Percentiles rank a stretch among this genome's conserved stretches.
These are phyloP conservation scores for Phytophthora idaei DNA, from an alignment of 352 stramenopile genomes.

Conservation along the genomic window DNA sequence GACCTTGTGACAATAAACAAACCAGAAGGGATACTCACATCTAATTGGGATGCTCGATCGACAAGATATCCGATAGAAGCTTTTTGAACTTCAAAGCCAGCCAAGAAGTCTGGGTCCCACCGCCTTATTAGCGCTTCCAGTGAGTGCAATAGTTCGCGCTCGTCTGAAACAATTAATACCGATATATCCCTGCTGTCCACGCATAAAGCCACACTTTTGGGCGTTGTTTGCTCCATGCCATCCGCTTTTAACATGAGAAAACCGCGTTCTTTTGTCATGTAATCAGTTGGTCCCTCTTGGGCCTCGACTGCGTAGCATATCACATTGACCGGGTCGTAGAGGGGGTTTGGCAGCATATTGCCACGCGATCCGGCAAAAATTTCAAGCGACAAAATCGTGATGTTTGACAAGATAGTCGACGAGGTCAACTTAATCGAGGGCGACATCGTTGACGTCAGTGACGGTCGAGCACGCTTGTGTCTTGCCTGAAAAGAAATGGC, in stretches of 20 bases:
- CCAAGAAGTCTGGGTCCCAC: slow-evolving; percentile 91
- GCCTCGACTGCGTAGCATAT: slow-evolving; percentile 78
- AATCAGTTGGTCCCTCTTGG: slow-evolving; percentile 63
- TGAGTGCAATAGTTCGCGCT: slow-evolving; percentile 62
- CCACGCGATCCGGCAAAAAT: slow-evolving; percentile 63
- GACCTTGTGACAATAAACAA: slow-evolving; percentile 1
- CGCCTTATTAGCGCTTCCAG: slow-evolving; percentile 61
- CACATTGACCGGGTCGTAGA: slow-evolving; percentile 60
- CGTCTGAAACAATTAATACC: slow-evolving; percentile 42
- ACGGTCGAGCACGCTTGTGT: slow-evolving; percentile 29
- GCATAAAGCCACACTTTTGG: slow-evolving; percentile 34
- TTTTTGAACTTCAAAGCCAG: slow-evolving; percentile 89
- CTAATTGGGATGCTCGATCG: slow-evolving; percentile 60
- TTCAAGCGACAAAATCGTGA: slow-evolving; percentile 85
- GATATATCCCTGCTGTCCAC: slow-evolving; percentile 42
- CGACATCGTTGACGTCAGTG: slow-evolving; percentile 21
- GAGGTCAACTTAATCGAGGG: slow-evolving; percentile 29
- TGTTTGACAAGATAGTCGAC: slow-evolving; percentile 54
- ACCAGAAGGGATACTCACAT: slow-evolving; percentile 41
- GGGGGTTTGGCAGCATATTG: slow-evolving; percentile 72
- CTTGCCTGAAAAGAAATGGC: slow-evolving; percentile 13
- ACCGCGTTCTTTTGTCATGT: slow-evolving; percentile 58
- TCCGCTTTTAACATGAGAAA: slow-evolving; percentile 47
- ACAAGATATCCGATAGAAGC: slow-evolving; percentile 81
- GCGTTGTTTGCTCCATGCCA: slow-evolving; percentile 25